Percentiles rank a stretch among this genome's conserved stretches.
These are phyloP conservation scores for Colletotrichum cuscutae DNA, from an alignment of 2,329 filamentous ascomycete species.

Conservation along the genomic window DNA sequence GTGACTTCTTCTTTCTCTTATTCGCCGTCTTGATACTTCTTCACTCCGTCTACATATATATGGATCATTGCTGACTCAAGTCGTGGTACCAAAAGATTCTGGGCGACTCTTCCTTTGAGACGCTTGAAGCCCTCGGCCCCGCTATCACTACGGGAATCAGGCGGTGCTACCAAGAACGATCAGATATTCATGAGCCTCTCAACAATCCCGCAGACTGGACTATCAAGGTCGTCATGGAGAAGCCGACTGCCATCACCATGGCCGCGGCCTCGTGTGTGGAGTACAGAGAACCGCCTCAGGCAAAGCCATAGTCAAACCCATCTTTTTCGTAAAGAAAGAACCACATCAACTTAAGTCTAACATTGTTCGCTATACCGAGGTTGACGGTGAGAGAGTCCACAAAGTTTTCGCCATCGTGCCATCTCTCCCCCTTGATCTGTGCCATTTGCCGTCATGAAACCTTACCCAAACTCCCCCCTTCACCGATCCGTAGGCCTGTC, in stretches of 20 bases:
- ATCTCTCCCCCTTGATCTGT: neutral
- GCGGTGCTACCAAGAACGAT: slow-evolving; percentile 48
- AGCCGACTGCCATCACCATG: slow-evolving; percentile 78
- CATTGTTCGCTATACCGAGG: neutral
- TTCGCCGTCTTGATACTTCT: neutral
- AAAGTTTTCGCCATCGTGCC: neutral
- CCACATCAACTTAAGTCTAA: neutral
- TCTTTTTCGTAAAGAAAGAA: neutral
- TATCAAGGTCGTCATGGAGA: slow-evolving; percentile 72
- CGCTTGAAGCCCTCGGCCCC: slow-evolving; percentile 69
- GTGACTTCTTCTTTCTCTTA: neutral
- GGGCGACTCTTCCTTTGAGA: slow-evolving; percentile 68
- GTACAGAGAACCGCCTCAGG: slow-evolving; percentile 27
- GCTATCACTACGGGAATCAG: slow-evolving; percentile 59
- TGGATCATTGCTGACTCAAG: slow-evolving; percentile 3
- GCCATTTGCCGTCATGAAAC: neutral
- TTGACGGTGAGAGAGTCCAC: neutral
- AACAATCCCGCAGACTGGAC: slow-evolving; percentile 49
- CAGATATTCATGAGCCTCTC: neutral
- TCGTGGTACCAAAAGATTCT: slow-evolving; percentile 54
- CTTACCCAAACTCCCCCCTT: neutral
- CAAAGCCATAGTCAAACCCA: neutral
- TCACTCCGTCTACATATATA: neutral
- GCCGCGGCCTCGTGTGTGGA: slow-evolving; percentile 79
- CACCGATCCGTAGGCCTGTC: neutral